phyloP scores from a whole-genome alignment of 495 filamentous ascomycete genomes.

The Thermothielavioides terrestris region DNA sequence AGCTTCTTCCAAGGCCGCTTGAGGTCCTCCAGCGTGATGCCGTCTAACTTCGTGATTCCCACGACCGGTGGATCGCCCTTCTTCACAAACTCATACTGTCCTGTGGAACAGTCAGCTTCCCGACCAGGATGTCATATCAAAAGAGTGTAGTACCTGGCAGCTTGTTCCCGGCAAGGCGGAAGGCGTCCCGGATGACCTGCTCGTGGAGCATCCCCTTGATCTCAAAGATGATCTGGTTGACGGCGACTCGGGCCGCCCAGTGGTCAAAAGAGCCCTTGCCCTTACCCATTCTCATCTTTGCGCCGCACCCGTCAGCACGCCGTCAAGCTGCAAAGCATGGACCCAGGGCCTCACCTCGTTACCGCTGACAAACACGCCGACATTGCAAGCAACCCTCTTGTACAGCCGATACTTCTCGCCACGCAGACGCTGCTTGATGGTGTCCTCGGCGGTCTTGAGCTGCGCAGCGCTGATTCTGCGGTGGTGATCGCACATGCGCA shows the following conservation, averaged over 20 bases:
- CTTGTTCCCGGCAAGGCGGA: constrained; percentile 90
- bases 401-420: constrained; percentile 90
- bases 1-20: constrained; percentile 65
- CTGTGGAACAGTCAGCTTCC: constrained; percentile 39
- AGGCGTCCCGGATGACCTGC: constrained; percentile 86
- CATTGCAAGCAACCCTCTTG: constrained; percentile 80
- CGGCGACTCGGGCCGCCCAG: constrained; percentile 81
- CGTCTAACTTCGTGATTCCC: constrained; percentile 84
- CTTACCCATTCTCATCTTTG: constrained; percentile 85
- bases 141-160: constrained; percentile 61
- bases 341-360: constrained; percentile 58
- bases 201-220: constrained; percentile 88
- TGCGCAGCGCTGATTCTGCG: constrained; percentile 80
- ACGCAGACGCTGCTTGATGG: constrained; percentile 77
- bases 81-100: constrained; percentile 86
- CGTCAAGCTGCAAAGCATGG: neutral
- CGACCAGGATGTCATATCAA: neutral
- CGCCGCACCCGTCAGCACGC: constrained; percentile 15
- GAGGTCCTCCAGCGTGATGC: constrained; percentile 71
- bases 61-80: constrained; percentile 88
- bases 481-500: constrained; percentile 90
- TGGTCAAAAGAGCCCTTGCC: constrained; percentile 96
- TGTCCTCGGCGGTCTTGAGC: constrained; percentile 81
- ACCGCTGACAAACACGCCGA: constrained; percentile 89
- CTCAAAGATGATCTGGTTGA: constrained; percentile 86